Base-by-base conservation (phyloP, 305 asterid species). In the Lippia alba region DNA sequence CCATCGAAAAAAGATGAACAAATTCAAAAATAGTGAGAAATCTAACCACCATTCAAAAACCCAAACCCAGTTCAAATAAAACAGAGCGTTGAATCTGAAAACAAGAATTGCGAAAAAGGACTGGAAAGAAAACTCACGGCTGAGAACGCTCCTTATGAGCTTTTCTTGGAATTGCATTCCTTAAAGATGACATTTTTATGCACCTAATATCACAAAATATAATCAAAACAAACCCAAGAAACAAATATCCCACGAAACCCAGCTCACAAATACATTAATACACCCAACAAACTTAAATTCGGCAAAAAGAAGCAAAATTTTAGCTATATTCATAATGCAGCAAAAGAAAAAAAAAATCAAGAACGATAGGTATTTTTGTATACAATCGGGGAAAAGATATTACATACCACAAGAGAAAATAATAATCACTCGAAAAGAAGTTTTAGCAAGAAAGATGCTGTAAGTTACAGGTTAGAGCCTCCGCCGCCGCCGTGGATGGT, bases 81-180 rank as follows among this genome's bases (percentile, higher is more conserved):
- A 36, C 14, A 51, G 51, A 49, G 9, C 33, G 41, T 39, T 11
- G 39, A 30, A 20, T 24, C 2, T n/a, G 20, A 14, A 64, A 12
- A 50, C 3, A 24, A 24, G 30, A 24, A 24, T 9, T n/a, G 1
- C 10, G n/a, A n/a, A 9, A 61, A 44, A 34, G 8, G 4, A 17
- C 18, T 44, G 8, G 8, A 32, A 73, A 46, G 63, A 67, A 36
- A 46, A 81, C 98, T 84, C 70, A 92, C 98, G 95, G 98, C 76
- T 90, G 97, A 20, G 95, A 74, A 0, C 98, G 96, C 81, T 90
- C 98, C 83, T 87, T 92, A 83, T 92, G 97, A 81, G 93, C 95
- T 77, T 64, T 82, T 67, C 95, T 80, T 0, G 97, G 93, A 54
- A 90, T 12, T 34, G 96, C 89, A 75, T 92, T 92, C 87, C 91